Evolutionary conservation across 805 yeast species (phyloP).

Genomic region (Candida parachauliodes): DNA sequence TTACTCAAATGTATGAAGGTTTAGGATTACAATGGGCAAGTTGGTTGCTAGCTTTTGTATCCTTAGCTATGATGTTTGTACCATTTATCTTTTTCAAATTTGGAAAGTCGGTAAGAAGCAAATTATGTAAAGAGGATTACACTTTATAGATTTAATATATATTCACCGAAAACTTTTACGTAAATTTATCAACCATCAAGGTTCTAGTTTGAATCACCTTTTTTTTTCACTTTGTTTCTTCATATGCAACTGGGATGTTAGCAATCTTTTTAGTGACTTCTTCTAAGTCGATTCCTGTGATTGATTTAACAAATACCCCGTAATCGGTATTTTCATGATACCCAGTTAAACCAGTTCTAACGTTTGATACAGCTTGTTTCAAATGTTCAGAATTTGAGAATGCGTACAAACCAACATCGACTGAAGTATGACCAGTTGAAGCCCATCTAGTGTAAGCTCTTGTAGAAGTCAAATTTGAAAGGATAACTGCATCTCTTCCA

Average conservation of each 20-base stretch:
- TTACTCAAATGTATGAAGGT: constrained; percentile 74
- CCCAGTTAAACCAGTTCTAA: constrained; percentile 51
- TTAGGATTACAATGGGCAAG: constrained; percentile 80
- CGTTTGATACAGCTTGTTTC: constrained; percentile 27
- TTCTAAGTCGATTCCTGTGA: constrained; percentile 42
- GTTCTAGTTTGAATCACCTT: constrained; percentile 1
- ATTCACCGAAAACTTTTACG: constrained; percentile 1
- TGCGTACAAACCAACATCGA: constrained; percentile 84
- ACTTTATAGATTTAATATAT: constrained; percentile 1
- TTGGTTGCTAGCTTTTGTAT: constrained; percentile 72
- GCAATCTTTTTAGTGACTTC: constrained; percentile 45
- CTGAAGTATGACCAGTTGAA: constrained; percentile 89
- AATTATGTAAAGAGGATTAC: constrained; percentile 51
- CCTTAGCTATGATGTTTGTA: constrained; percentile 69
- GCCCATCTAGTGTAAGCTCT: constrained; percentile 87
- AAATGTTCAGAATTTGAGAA: constrained; percentile 52
- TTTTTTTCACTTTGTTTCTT: no score
- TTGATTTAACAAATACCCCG: constrained; percentile 61
- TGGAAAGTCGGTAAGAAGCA: constrained; percentile 62
- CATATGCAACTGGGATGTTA: constrained; percentile 25
- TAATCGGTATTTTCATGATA: constrained; percentile 79
- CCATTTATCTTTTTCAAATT: constrained; percentile 70
- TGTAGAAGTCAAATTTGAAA: constrained; percentile 52
- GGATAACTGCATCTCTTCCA: neutral
- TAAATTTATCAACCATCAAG: neutral